phyloP scores from a whole-genome alignment of 164 flowering plant genomes.

The Malania oleifera region DNA sequence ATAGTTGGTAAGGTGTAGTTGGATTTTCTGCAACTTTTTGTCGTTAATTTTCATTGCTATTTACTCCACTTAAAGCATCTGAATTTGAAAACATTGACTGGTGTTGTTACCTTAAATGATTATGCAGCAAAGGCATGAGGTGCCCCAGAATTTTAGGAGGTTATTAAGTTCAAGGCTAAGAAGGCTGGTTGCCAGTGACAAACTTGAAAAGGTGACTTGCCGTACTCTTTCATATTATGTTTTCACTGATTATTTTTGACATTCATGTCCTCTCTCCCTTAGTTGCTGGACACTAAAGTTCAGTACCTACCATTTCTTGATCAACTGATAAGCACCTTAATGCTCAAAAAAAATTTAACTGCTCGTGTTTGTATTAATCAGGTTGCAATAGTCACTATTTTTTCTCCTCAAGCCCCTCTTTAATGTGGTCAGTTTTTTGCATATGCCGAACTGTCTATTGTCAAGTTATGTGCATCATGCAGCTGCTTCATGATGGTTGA shows the following conservation, averaged over 20 bases:
- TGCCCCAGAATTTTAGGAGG: conserved; percentile 70
- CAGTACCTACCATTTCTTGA: not conserved
- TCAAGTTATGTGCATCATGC: not conserved
- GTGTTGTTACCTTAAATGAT: not conserved
- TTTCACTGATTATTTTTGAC: not conserved
- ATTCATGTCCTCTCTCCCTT: not conserved
- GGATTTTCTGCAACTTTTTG: not conserved
- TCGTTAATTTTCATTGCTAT: not conserved
- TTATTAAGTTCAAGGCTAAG: conserved; percentile 58
- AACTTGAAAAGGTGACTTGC: conserved; percentile 73
- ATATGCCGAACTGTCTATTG: no score
- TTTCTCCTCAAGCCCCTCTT: no score
- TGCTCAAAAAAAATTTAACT: not conserved
- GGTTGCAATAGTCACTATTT: no score
- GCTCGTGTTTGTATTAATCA: no score
- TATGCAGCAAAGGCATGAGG: conserved; percentile 70
- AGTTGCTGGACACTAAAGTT: not conserved
- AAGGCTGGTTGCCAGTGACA: conserved; percentile 62
- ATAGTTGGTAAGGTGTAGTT: not conserved
- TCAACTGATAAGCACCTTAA: not conserved
- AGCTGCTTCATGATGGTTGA: not conserved
- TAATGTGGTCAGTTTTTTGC: no score
- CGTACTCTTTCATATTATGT: not conserved
- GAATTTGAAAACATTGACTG: not conserved
- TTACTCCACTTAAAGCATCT: not conserved